Evolutionary conservation across 306 rosid genomes (phyloP), one percentile per base, ranked within the genome.

Genomic region (Vigna radiata): DNA sequence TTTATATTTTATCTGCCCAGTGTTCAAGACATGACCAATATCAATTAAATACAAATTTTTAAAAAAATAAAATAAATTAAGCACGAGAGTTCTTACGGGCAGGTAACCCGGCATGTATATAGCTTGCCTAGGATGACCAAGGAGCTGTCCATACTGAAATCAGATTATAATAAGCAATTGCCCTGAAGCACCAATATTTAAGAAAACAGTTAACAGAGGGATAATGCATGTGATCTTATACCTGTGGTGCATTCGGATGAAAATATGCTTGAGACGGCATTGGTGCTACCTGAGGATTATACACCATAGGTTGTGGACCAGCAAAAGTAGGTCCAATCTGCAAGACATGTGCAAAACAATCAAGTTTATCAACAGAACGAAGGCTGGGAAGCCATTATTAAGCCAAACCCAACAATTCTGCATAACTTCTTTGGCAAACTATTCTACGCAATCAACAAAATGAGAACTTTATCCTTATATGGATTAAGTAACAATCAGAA

Each of bases 201-300:
- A 15, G 23, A 46, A 25, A 50, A 61, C 49, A 18, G 68, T 74
- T 55, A 75, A 61, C 12, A 56, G 66, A 50, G n/a, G 49, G 6
- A 79, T n/a, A 17, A 79, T 46, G 67, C n/a, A 47, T 63, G 59
- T 33, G 53, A 73, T 58, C 70, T 72, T 23, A 4, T 80, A 96
- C 99, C 90, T 89, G 99, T 43, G 93, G 96, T 36, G 82, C 96
- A 91, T 89, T 96, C 68, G 94, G 93, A 82, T 82, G 96, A 85
- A 86, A 87, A 83, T 87, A 96, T 23, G 85, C 62, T 70, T 85
- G 97, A 58, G 94, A 82, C 71, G 89, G 98, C 85, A 91, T 83
- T 61, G 85, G 95, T 47, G 84, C 86, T 72, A 86, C 88, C 82
- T 82, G 93, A 37, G 91, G 94, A 83, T 89, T 91, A 78, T 87